A percentile compares a stretch with the other conserved stretches of the same genome.
Evolutionary conservation across 2,329 filamentous ascomycete species (phyloP).

Genomic region (Xylaria sp.): DNA sequence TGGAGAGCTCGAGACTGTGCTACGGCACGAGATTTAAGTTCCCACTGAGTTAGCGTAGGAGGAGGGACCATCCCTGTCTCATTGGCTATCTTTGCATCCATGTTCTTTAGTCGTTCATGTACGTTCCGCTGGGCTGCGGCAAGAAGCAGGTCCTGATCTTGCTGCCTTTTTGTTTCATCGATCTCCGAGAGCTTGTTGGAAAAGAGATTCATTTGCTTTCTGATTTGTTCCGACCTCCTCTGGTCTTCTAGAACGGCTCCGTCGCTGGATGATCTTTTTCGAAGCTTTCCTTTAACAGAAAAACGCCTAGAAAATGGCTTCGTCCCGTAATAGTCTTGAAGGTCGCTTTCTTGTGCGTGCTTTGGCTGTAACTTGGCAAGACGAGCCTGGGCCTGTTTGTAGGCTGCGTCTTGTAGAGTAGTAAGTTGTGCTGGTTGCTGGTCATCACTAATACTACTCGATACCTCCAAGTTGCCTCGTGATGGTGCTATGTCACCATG

Average conservation of each 20-base stretch:
- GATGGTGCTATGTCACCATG: slow-evolving; percentile 49
- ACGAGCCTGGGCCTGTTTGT: slow-evolving; percentile 85
- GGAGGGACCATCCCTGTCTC: slow-evolving; percentile 80
- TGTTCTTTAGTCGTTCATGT: slow-evolving; percentile 77
- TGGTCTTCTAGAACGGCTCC: slow-evolving; percentile 71
- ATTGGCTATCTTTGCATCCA: slow-evolving; percentile 82
- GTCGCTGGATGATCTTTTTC: slow-evolving; percentile 75
- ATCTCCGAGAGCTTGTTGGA: slow-evolving; percentile 73
- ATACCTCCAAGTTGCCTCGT: slow-evolving; percentile 48
- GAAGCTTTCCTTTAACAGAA: slow-evolving; percentile 64
- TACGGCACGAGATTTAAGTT: slow-evolving; percentile 75
- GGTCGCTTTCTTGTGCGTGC: slow-evolving; percentile 68
- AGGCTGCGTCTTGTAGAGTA: slow-evolving; percentile 85
- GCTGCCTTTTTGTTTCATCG: slow-evolving; percentile 77
- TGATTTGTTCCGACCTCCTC: slow-evolving; percentile 76
- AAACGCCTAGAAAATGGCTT: slow-evolving; percentile 55
- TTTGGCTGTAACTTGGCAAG: slow-evolving; percentile 83
- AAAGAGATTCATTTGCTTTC: slow-evolving; percentile 82
- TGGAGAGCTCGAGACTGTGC: slow-evolving; percentile 73
- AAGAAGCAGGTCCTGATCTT: slow-evolving; percentile 79
- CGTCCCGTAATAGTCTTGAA: slow-evolving; percentile 79
- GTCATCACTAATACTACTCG: slow-evolving; percentile 50
- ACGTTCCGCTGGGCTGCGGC: slow-evolving; percentile 87
- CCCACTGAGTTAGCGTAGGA: slow-evolving; percentile 79
- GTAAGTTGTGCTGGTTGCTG: slow-evolving; percentile 64